Evolutionary conservation across 192 early-diverging fungal species (phyloP).

Genomic region (Podila epigama): DNA sequence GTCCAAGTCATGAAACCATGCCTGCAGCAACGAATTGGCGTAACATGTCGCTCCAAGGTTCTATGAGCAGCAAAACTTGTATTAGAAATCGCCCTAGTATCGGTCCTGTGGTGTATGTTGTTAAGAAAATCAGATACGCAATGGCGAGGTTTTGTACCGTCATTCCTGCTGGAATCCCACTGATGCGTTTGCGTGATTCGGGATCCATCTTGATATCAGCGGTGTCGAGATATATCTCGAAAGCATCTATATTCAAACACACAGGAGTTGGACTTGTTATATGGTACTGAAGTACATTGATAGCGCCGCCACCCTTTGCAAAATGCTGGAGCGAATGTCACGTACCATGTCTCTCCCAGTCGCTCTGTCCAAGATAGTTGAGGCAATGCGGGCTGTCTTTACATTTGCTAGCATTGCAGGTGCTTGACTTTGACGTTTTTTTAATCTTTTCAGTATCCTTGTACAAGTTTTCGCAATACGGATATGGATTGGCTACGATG

Average conservation of each 20-base stretch:
- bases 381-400: constrained; percentile 51
- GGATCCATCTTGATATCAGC: background rate
- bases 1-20: constrained; percentile 46
- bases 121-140: too few species aligned
- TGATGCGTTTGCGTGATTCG: background rate
- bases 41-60: constrained; percentile 55
- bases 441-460: background rate
- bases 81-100: too few species aligned
- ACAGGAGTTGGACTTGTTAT: too few species aligned
- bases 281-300: too few species aligned
- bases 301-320: too few species aligned
- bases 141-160: constrained; percentile 6
- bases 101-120: too few species aligned
- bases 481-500: background rate
- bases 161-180: constrained; percentile 28
- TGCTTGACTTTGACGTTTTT: background rate
- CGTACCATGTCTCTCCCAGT: constrained; percentile 49
- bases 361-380: constrained; percentile 40
- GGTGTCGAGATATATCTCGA: constrained; percentile 4
- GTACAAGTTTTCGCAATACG: constrained; percentile 29
- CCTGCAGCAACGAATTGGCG: constrained; percentile 45
- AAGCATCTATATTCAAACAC: constrained; percentile 9
- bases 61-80: constrained; percentile 10
- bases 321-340: background rate
- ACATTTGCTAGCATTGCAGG: constrained; percentile 18